phyloP scores from a whole-genome alignment of 2,329 filamentous ascomycete genomes.

The Beauveria asiatica region DNA sequence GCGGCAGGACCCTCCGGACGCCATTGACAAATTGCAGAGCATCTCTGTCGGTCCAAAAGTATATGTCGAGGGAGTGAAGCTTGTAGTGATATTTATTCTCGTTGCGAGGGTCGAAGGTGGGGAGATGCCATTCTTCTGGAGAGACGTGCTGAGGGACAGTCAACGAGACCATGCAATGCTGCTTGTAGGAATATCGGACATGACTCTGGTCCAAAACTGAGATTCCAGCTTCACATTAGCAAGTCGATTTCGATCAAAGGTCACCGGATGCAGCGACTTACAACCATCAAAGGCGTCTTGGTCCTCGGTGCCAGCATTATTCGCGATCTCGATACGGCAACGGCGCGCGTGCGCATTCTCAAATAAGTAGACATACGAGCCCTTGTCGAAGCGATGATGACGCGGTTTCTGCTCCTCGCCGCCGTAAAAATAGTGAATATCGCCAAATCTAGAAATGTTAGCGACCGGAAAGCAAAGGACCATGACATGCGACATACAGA shows the following conservation, averaged over 20 bases:
- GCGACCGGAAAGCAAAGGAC: neutral
- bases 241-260: too few relatives aligned
- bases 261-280: conserved; percentile 33
- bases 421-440: conserved; percentile 71
- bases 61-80: conserved; percentile 66
- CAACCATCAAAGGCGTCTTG: conserved; percentile 74
- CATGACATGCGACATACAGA: conserved; percentile 30
- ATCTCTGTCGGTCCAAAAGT: conserved; percentile 71
- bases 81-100: conserved; percentile 74
- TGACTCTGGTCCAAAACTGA: conserved; percentile 53
- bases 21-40: conserved; percentile 62
- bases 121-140: conserved; percentile 64
- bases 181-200: conserved; percentile 64
- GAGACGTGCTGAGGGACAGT: conserved; percentile 48
- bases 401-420: conserved; percentile 56
- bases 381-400: conserved; percentile 75
- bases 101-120: conserved; percentile 62
- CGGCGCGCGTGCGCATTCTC: conserved; percentile 60
- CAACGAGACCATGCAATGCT: conserved; percentile 62
- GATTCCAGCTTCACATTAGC: neutral
- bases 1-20: conserved; percentile 55
- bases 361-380: conserved; percentile 73
- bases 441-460: conserved; percentile 52
- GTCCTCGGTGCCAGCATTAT: conserved; percentile 62
- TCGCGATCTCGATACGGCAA: conserved; percentile 68